Evolutionary conservation across 2,329 filamentous ascomycete species (phyloP).

Genomic region (Nigrospora osmanthi): DNA sequence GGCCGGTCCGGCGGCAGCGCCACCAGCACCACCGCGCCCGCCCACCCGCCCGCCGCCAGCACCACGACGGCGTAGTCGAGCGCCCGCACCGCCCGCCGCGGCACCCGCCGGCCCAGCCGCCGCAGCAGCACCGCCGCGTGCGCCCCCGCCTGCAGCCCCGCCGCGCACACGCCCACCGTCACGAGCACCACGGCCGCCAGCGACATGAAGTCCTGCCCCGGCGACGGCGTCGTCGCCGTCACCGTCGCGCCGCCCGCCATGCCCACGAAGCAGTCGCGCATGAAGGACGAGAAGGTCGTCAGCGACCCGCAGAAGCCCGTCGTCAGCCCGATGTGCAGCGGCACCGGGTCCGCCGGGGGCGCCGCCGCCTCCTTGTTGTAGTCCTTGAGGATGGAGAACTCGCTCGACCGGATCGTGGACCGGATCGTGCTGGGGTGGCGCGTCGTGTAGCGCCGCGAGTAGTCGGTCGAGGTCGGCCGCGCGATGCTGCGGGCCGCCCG

Average conservation of each 20-base stretch:
- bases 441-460: no score
- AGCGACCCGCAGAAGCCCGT: background rate
- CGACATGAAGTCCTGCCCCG: constrained; percentile 45
- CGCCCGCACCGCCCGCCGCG: background rate
- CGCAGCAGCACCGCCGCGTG: constrained; percentile 49
- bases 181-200: constrained; percentile 50
- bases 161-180: constrained; percentile 48
- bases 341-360: background rate
- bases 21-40: constrained; percentile 50
- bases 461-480: background rate
- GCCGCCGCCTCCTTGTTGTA: no score
- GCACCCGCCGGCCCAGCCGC: constrained; percentile 29
- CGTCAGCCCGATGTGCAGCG: background rate
- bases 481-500: background rate
- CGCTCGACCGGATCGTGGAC: no score
- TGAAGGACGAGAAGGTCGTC: background rate
- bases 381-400: no score
- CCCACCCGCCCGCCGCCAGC: constrained; percentile 39
- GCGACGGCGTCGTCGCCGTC: background rate
- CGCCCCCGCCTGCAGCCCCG: constrained; percentile 49
- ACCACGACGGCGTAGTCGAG: background rate
- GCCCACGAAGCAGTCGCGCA: background rate
- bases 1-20: constrained; percentile 47
- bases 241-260: background rate
- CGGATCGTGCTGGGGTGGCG: no score